A percentile compares a stretch with the other conserved stretches of the same genome.
Conservation (phyloP, 495 filamentous ascomycete genomes). For the Neurospora cerealis region DNA sequence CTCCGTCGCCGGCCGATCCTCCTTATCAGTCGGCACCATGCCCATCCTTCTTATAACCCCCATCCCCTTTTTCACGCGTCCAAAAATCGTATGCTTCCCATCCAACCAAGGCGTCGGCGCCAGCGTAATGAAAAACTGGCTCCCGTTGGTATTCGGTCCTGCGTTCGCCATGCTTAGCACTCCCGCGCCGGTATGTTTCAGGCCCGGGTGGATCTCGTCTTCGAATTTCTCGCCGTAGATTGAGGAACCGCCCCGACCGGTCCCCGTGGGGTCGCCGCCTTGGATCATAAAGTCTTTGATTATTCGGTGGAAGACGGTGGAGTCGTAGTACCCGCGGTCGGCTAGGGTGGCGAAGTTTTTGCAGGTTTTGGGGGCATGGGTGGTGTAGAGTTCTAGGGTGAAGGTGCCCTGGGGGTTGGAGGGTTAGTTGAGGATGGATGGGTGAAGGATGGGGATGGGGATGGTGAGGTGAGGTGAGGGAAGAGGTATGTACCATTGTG, state of each 20-base stretch:
- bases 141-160: conserved; percentile 89
- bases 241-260: conserved; percentile 77
- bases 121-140: conserved; percentile 81
- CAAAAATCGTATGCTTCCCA: conserved; percentile 96
- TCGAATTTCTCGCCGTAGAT: conserved; percentile 95
- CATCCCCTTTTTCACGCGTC: conserved; percentile 80
- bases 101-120: conserved; percentile 96
- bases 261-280: conserved; percentile 92
- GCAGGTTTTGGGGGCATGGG: conserved; percentile 54
- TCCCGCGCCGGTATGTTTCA: conserved; percentile 93
- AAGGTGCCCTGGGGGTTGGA: conserved; percentile 55
- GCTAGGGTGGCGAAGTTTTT: conserved; percentile 78
- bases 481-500: conserved; percentile 36
- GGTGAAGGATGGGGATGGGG: neutral
- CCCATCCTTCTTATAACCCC: conserved; percentile 81
- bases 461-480: neutral
- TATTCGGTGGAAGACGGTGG: conserved; percentile 81
- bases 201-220: conserved; percentile 65
- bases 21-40: conserved; percentile 69
- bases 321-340: conserved; percentile 75
- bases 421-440: neutral
- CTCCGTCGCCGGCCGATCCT: conserved; percentile 74
- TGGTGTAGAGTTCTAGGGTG: conserved; percentile 74
- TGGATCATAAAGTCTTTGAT: conserved; percentile 97
- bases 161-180: conserved; percentile 94